Evolutionary conservation across 371 early-diverging fungal species (phyloP).

Genomic region (Capniomyces stellatus): DNA sequence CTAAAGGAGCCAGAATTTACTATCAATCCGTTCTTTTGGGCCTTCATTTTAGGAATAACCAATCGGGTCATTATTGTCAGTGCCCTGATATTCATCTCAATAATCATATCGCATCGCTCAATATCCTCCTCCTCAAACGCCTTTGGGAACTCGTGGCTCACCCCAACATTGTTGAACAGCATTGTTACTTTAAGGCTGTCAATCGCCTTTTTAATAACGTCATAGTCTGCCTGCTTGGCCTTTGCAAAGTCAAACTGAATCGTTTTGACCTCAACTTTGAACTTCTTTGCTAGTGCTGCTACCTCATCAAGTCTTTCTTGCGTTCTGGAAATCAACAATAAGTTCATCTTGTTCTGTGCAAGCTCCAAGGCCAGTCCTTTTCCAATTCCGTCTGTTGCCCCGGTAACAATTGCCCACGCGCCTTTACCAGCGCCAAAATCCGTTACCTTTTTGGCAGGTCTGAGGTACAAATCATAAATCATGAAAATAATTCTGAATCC

Average conservation of each 20-base stretch:
- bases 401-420: conserved; percentile 88
- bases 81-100: conserved; percentile 77
- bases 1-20: conserved; percentile 89
- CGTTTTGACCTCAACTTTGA: conserved; percentile 48
- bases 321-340: conserved; percentile 78
- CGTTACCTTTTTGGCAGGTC: background rate
- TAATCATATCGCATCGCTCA: conserved; percentile 43
- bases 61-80: conserved; percentile 68
- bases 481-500: conserved; percentile 10
- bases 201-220: conserved; percentile 35
- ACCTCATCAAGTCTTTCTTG: conserved; percentile 63
- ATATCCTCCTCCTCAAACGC: conserved; percentile 61
- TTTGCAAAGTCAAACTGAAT: conserved; percentile 70
- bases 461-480: conserved; percentile 23
- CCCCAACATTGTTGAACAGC: conserved; percentile 83
- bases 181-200: conserved; percentile 28
- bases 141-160: conserved; percentile 72
- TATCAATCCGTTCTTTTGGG: conserved; percentile 63
- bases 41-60: conserved; percentile 58
- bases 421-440: conserved; percentile 67
- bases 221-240: conserved; percentile 43
- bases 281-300: conserved; percentile 46
- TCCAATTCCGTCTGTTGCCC: conserved; percentile 96
- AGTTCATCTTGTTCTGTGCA: conserved; percentile 67
- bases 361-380: conserved; percentile 83